These are phyloP conservation scores for Turritis glabra DNA, from an alignment of 345 rosid genomes.

Conservation along the genomic window DNA sequence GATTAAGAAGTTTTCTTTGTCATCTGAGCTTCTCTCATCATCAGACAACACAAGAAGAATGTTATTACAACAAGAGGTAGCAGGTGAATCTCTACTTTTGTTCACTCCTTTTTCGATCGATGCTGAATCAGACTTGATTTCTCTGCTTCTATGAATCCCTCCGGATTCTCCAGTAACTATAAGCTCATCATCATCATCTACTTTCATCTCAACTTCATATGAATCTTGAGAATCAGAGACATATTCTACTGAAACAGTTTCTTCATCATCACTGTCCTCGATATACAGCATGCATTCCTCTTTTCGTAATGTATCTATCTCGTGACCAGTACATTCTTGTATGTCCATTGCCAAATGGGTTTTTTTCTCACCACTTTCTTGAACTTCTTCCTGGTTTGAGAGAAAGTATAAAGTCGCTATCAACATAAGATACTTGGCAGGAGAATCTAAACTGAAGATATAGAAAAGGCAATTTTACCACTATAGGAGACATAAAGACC, in stretches of 20 bases:
- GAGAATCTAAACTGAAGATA: neutral
- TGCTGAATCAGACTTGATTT: constrained; percentile 17
- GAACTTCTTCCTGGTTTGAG: constrained; percentile 57
- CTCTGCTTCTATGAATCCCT: constrained; percentile 9
- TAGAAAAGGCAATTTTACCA: constrained; percentile 40
- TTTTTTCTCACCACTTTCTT: constrained; percentile 42
- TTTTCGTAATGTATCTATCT: constrained; percentile 16
- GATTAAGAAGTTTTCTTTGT: neutral
- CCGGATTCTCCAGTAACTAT: constrained; percentile 15
- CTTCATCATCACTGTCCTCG: constrained; percentile 38
- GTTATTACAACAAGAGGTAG: constrained; percentile 12
- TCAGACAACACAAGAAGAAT: constrained; percentile 36
- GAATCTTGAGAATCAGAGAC: constrained; percentile 33
- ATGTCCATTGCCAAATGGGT: constrained; percentile 36
- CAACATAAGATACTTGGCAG: neutral
- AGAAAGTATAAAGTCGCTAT: neutral
- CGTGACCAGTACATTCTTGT: constrained; percentile 7
- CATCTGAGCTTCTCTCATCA: constrained; percentile 32
- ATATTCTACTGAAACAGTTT: constrained; percentile 24
- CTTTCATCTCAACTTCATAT: constrained; percentile 18
- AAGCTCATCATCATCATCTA: constrained; percentile 7
- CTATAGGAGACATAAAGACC: constrained; percentile 47
- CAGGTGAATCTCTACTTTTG: neutral
- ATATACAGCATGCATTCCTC: constrained; percentile 8
- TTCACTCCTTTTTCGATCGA: constrained; percentile 7